phyloP scores from a whole-genome alignment of 257 asterid genomes.

The Coffea canephora region DNA sequence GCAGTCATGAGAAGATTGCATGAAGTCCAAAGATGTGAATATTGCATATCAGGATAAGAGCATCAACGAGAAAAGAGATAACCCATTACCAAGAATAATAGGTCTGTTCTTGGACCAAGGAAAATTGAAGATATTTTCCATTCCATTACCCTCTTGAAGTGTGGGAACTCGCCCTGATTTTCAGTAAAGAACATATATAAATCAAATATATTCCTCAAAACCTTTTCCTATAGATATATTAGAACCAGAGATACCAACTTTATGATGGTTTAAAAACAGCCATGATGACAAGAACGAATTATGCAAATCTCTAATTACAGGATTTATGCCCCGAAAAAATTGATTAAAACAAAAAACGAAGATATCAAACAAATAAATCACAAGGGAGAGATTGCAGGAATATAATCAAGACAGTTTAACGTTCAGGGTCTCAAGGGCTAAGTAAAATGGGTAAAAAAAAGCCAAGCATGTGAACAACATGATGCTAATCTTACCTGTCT shows the following conservation, averaged over 20 bases:
- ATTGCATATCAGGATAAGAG: slow-evolving; percentile 8
- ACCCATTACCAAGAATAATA: slow-evolving; percentile 73
- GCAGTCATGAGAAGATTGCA: slow-evolving; percentile 15
- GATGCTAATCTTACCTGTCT: slow-evolving; percentile 51
- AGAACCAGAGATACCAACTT: background rate
- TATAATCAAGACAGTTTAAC: background rate
- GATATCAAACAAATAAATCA: background rate
- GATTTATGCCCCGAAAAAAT: background rate
- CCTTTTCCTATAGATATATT: background rate
- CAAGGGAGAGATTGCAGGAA: background rate
- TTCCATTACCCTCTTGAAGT: slow-evolving; percentile 80
- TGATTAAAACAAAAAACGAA: background rate
- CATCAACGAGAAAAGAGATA: slow-evolving; percentile 10
- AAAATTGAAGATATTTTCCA: slow-evolving; percentile 66
- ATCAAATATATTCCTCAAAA: background rate
- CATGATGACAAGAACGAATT: background rate
- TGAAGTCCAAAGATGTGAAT: slow-evolving; percentile 6
- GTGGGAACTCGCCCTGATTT: slow-evolving; percentile 89
- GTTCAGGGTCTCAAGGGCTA: background rate
- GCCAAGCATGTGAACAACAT: background rate
- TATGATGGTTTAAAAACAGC: background rate
- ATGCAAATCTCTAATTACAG: background rate
- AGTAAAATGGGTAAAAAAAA: background rate
- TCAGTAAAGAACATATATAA: background rate
- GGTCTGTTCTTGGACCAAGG: slow-evolving; percentile 90